These are phyloP conservation scores for Abrus precatorius DNA, from an alignment of 306 rosid genomes.

Conservation along the genomic window DNA sequence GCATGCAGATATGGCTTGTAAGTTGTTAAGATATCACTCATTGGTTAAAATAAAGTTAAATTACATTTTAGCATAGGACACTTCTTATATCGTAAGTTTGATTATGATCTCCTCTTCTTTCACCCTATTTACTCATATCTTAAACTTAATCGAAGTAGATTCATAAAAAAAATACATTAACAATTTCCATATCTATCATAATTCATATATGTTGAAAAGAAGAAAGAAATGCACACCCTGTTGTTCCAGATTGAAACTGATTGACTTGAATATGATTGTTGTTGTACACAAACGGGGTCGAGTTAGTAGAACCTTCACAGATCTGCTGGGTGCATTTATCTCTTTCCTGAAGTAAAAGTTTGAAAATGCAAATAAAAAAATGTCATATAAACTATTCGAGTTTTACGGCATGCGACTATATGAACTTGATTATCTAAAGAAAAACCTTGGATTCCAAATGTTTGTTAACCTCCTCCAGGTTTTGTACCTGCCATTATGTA, in stretches of 20 bases:
- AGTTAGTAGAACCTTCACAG: slow-evolving; percentile 28
- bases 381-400: neutral
- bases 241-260: slow-evolving; percentile 9
- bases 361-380: neutral
- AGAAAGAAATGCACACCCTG: slow-evolving; percentile 21
- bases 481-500: slow-evolving; percentile 54
- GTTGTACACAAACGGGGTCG: neutral
- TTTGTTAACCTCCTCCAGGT: slow-evolving; percentile 57
- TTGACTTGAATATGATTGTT: neutral
- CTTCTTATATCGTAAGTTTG: neutral
- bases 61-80: neutral
- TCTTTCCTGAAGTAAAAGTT: slow-evolving; percentile 16
- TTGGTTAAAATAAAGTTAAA: no score
- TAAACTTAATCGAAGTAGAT: neutral
- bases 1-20: no score
- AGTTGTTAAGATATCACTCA: no score
- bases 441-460: slow-evolving; percentile 69
- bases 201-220: neutral
- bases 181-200: neutral
- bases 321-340: slow-evolving; percentile 1
- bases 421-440: neutral
- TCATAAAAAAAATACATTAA: neutral
- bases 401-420: neutral
- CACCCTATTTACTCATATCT: neutral
- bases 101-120: neutral